Evolutionary conservation across 495 filamentous ascomycete species (phyloP).

Genomic region (Penicillium bialowiezense): DNA sequence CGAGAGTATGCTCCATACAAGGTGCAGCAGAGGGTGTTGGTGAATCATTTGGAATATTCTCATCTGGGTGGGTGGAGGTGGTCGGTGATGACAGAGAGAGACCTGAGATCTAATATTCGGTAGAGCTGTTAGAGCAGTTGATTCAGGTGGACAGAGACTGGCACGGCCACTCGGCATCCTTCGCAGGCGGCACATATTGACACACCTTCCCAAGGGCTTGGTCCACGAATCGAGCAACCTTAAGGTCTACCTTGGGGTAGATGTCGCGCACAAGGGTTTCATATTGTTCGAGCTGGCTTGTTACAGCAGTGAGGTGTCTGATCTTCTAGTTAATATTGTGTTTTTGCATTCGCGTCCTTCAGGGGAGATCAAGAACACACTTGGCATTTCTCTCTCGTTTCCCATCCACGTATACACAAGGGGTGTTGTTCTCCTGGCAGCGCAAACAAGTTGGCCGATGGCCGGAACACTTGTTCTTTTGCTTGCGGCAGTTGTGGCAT

Average conservation of each 20-base stretch:
- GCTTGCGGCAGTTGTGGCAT: conserved; percentile 4
- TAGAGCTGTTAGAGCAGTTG: too few species aligned
- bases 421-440: not conserved
- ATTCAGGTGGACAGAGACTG: too few species aligned
- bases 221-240: conserved; percentile 26
- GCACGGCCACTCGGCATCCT: too few species aligned
- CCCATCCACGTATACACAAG: not conserved
- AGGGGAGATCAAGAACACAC: not conserved
- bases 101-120: not conserved
- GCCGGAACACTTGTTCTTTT: conserved; percentile 6
- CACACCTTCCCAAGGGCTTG: conserved; percentile 18
- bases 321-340: conserved; percentile 21
- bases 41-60: conserved; percentile 35
- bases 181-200: too few species aligned
- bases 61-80: not conserved
- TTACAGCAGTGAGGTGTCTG: conserved; percentile 15
- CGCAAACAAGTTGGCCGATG: not conserved
- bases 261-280: conserved; percentile 34
- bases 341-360: not conserved
- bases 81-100: conserved; percentile 3
- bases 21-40: not conserved
- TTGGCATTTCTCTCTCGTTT: conserved; percentile 4
- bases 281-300: conserved; percentile 7
- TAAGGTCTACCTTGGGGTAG: conserved; percentile 23
- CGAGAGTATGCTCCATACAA: conserved; percentile 29